Evolutionary conservation across 257 asterid genomes (phyloP).

Genomic region (Prunella vulgaris): DNA sequence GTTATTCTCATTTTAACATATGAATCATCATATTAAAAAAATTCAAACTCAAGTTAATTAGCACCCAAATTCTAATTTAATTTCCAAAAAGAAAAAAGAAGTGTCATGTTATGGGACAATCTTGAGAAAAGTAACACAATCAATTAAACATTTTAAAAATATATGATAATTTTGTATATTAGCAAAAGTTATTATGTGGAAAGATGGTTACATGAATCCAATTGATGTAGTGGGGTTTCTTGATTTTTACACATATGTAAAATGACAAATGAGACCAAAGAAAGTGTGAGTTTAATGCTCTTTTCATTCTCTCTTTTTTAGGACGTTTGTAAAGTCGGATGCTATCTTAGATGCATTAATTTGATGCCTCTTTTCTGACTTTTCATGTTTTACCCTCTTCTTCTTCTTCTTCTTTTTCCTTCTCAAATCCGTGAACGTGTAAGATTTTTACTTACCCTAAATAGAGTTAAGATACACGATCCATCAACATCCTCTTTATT

Average conservation of each 20-base stretch:
- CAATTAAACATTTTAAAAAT: too few relatives aligned
- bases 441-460: conserved; percentile 13
- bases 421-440: not conserved
- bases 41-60: too few relatives aligned
- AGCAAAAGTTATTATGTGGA: too few relatives aligned
- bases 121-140: too few relatives aligned
- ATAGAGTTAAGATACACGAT: conserved; percentile 9
- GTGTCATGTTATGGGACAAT: too few relatives aligned
- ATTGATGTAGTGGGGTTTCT: too few relatives aligned
- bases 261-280: not conserved
- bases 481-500: not conserved
- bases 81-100: too few relatives aligned
- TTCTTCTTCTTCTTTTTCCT: not conserved
- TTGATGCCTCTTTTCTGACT: not conserved
- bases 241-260: not conserved
- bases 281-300: not conserved
- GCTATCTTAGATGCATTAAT: not conserved
- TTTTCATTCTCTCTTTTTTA: not conserved
- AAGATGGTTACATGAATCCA: too few relatives aligned
- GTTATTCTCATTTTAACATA: too few relatives aligned
- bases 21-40: too few relatives aligned
- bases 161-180: too few relatives aligned
- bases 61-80: too few relatives aligned
- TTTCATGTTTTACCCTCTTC: not conserved
- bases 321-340: not conserved